Evolutionary conservation across 331 rosid genomes (phyloP).

Genomic region (Malus hybrid): DNA sequence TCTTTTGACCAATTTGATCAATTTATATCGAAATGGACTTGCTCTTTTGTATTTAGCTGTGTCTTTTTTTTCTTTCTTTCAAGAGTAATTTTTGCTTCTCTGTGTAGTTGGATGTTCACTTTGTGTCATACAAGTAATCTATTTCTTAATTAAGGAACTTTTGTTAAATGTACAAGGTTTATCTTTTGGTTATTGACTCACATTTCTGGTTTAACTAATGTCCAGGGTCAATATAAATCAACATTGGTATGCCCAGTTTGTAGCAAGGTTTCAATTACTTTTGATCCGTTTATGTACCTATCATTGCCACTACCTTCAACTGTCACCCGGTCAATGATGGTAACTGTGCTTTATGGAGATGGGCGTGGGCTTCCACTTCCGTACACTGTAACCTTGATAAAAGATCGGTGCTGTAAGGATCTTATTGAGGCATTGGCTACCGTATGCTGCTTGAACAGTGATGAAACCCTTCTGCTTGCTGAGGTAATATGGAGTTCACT

Average conservation of each 20-base stretch:
- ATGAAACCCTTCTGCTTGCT: slow-evolving; percentile 87
- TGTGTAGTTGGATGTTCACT: background rate
- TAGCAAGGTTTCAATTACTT: slow-evolving; percentile 87
- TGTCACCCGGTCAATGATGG: slow-evolving; percentile 68
- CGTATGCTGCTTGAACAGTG: slow-evolving; percentile 85
- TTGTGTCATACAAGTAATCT: background rate
- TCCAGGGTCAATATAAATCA: slow-evolving; percentile 98
- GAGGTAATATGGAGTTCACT: slow-evolving; percentile 46
- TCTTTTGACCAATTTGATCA: background rate
- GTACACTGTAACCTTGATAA: slow-evolving; percentile 57
- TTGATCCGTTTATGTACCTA: slow-evolving; percentile 97
- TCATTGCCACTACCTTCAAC: slow-evolving; percentile 95
- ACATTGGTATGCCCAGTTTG: slow-evolving; percentile 94
- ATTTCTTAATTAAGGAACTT: background rate
- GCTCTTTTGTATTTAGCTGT: background rate
- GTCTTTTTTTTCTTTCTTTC: background rate
- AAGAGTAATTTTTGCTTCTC: background rate
- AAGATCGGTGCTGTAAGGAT: slow-evolving; percentile 67
- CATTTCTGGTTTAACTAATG: background rate
- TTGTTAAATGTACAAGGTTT: background rate
- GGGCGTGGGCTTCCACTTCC: slow-evolving; percentile 94
- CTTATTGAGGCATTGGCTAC: slow-evolving; percentile 55
- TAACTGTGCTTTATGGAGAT: slow-evolving; percentile 75
- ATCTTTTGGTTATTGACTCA: background rate
- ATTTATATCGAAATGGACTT: background rate